Evolutionary conservation across 2,329 filamentous ascomycete species (phyloP).

Genomic region (Xylariaceae sp.): DNA sequence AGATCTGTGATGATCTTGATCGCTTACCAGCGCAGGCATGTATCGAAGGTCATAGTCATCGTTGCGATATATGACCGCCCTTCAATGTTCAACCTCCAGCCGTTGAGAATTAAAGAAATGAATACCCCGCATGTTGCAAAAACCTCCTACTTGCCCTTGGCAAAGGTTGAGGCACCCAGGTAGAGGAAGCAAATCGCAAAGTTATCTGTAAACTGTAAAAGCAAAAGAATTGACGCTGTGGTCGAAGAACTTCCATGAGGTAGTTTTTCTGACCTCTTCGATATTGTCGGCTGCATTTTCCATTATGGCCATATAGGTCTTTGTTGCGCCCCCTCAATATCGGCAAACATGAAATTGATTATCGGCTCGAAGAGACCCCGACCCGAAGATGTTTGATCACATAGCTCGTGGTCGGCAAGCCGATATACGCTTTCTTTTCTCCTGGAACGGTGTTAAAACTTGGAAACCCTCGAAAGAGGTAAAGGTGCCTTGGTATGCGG

Average conservation of each 20-base stretch:
- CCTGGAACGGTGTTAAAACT: too few relatives aligned
- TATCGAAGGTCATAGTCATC: not conserved
- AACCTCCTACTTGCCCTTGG: not conserved
- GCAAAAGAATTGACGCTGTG: constrained; percentile 7
- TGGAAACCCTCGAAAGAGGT: too few relatives aligned
- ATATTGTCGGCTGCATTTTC: not conserved
- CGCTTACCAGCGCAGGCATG: not conserved
- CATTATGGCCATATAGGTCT: too few relatives aligned
- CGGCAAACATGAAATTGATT: too few relatives aligned
- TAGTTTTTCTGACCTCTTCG: not conserved
- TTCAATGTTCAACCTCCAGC: not conserved
- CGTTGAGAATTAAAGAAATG: not conserved
- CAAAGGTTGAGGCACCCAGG: constrained; percentile 4
- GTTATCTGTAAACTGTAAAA: constrained; percentile 3
- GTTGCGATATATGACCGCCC: not conserved
- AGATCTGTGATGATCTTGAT: not conserved
- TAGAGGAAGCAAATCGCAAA: constrained; percentile 9
- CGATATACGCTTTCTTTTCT: too few relatives aligned
- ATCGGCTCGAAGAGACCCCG: too few relatives aligned
- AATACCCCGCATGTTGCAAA: constrained; percentile 8
- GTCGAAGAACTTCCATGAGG: not conserved
- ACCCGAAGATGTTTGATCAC: too few relatives aligned
- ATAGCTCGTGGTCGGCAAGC: too few relatives aligned
- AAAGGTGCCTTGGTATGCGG: not conserved
- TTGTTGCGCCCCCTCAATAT: too few relatives aligned